Conservation (phyloP, 1,284 basidiomycete genomes). For the Farysia itapuensis region DNA sequence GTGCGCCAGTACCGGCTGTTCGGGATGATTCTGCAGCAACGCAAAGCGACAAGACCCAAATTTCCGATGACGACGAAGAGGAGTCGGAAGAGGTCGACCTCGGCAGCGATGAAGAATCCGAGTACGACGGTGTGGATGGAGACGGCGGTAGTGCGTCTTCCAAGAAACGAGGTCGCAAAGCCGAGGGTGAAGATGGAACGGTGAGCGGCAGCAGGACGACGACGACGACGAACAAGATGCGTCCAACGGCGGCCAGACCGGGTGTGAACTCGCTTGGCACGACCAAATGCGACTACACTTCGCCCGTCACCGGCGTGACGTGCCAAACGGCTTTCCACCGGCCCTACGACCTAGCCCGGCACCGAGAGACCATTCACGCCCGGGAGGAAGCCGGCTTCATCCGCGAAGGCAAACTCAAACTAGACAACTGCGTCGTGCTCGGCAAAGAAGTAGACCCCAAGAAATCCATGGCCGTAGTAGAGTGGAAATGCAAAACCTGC, state of each 20-base stretch:
- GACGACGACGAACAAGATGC: slow-evolving; percentile 4
- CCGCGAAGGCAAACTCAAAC: slow-evolving; percentile 40
- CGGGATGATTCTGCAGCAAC: neutral
- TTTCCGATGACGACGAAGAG: slow-evolving; percentile 15
- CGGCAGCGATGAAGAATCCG: slow-evolving; percentile 25
- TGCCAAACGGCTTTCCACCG: slow-evolving; percentile 58
- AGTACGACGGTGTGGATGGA: slow-evolving; percentile 18
- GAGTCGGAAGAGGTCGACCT: slow-evolving; percentile 21
- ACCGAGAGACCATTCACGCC: slow-evolving; percentile 57
- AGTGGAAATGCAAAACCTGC: slow-evolving; percentile 57
- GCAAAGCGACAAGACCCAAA: neutral
- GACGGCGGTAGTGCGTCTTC: neutral
- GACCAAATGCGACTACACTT: slow-evolving; percentile 56
- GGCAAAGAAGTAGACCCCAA: slow-evolving; percentile 58
- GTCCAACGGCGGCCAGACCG: slow-evolving; percentile 4
- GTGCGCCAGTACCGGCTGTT: neutral
- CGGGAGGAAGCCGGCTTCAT: slow-evolving; percentile 53
- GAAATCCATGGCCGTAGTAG: slow-evolving; percentile 50
- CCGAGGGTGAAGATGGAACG: slow-evolving; percentile 5
- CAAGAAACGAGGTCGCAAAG: neutral
- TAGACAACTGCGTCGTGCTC: slow-evolving; percentile 54
- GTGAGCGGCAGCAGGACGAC: slow-evolving; percentile 1
- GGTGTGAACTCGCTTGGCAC: slow-evolving; percentile 9
- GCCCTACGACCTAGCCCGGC: slow-evolving; percentile 56
- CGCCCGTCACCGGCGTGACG: slow-evolving; percentile 40